Evolutionary conservation across 2,329 filamentous ascomycete species (phyloP).

Genomic region (Fusarium camptoceras): DNA sequence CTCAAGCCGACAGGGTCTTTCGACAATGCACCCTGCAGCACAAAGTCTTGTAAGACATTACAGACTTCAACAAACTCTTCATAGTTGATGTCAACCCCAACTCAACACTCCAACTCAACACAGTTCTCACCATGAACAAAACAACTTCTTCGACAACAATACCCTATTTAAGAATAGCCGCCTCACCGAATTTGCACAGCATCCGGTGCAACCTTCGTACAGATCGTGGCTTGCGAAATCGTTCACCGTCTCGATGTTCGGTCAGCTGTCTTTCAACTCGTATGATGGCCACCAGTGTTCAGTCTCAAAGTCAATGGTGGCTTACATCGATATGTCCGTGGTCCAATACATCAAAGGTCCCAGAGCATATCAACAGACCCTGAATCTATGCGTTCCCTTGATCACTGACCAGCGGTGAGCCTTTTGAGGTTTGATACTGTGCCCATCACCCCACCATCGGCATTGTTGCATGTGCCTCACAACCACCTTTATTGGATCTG

Average conservation of each 20-base stretch:
- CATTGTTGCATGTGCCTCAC: constrained; percentile 29
- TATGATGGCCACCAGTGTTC: constrained; percentile 39
- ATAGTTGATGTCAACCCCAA: background rate
- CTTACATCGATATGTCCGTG: constrained; percentile 11
- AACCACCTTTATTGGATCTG: constrained; percentile 32
- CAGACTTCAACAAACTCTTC: background rate
- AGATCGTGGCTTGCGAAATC: constrained; percentile 37
- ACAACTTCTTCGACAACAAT: constrained; percentile 13
- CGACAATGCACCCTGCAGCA: background rate
- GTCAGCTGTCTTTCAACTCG: constrained; percentile 41
- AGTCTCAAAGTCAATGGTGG: constrained; percentile 5
- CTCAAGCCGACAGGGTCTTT: background rate
- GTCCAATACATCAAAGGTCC: constrained; percentile 20
- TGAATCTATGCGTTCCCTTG: constrained; percentile 19
- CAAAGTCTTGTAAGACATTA: background rate
- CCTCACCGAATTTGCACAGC: constrained; percentile 30
- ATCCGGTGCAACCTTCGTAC: constrained; percentile 39
- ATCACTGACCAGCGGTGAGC: constrained; percentile 42
- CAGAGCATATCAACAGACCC: background rate
- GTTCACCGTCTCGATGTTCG: constrained; percentile 42
- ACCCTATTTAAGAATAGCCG: constrained; percentile 3
- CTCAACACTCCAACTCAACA: constrained; percentile 5
- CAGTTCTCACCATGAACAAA: background rate
- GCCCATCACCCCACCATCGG: constrained; percentile 41
- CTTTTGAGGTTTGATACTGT: constrained; percentile 18